Percentiles rank a stretch among this genome's conserved stretches.
Evolutionary conservation across 495 filamentous ascomycete genomes (phyloP).

Genomic region (Talaromyces nanjingensis): DNA sequence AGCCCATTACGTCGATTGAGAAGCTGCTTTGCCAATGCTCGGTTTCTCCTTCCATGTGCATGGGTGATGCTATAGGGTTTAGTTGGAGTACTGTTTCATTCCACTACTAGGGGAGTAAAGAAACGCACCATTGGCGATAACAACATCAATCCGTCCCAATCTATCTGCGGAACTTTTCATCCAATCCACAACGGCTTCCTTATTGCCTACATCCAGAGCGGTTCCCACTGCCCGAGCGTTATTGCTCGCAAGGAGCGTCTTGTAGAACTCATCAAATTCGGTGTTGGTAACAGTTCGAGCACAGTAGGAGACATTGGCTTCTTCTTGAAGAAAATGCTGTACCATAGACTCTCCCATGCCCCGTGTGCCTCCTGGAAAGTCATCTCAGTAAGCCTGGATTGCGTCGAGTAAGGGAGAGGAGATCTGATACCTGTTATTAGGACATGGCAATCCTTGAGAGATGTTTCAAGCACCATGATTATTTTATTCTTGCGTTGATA

Average conservation of each 20-base stretch:
- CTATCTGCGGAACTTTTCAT: slow-evolving; percentile 7
- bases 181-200: slow-evolving; percentile 9
- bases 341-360: slow-evolving; percentile 14
- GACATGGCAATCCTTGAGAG: not conserved
- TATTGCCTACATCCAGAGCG: slow-evolving; percentile 7
- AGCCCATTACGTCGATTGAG: slow-evolving; percentile 13
- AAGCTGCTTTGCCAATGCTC: slow-evolving; percentile 12
- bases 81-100: not conserved
- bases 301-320: slow-evolving; percentile 13
- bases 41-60: slow-evolving; percentile 12
- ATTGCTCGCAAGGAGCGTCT: not conserved
- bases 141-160: slow-evolving; percentile 9
- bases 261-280: slow-evolving; percentile 9
- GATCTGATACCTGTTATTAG: not conserved
- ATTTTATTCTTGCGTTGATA: not conserved
- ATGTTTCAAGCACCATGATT: not conserved
- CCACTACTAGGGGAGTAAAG: not conserved
- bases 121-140: slow-evolving; percentile 12
- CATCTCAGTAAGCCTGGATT: not conserved
- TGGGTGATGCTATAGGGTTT: slow-evolving; percentile 8
- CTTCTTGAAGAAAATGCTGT: slow-evolving; percentile 10
- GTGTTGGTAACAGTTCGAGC: slow-evolving; percentile 12
- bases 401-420: not conserved
- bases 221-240: slow-evolving; percentile 10
- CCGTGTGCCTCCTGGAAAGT: slow-evolving; percentile 10